Conservation (phyloP, 768 basidiomycete genomes). For the Flagelloscypha sp. region DNA sequence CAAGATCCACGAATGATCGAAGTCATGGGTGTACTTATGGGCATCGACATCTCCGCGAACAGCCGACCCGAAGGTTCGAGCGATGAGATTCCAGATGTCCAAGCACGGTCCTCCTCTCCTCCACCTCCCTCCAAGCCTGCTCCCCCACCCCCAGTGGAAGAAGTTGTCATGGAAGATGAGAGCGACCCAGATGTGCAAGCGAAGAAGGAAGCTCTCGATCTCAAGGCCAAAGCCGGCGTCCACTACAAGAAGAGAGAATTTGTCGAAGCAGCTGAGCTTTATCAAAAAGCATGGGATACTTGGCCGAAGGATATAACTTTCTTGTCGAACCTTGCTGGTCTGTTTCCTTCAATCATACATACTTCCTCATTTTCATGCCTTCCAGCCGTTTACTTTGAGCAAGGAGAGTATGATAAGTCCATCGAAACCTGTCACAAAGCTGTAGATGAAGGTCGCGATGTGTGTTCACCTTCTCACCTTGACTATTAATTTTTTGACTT, state of each 20-base stretch:
- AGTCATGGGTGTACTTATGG: constrained; percentile 88
- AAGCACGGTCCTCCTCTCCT: constrained; percentile 20
- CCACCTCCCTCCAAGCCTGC: constrained; percentile 31
- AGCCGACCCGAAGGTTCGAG: constrained; percentile 77
- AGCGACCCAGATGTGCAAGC: constrained; percentile 63
- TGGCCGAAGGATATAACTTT: constrained; percentile 93
- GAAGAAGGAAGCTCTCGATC: constrained; percentile 70
- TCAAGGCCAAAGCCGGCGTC: constrained; percentile 75
- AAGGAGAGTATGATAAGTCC: constrained; percentile 83
- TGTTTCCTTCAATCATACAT: constrained; percentile 11
- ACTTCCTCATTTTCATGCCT: constrained; percentile 3
- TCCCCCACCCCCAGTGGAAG: constrained; percentile 38
- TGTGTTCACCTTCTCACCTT: constrained; percentile 22
- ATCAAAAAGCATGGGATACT: constrained; percentile 83
- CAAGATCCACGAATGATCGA: constrained; percentile 90
- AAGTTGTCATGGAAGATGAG: constrained; percentile 61
- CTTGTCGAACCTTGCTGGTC: constrained; percentile 84
- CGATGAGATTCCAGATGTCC: constrained; percentile 60
- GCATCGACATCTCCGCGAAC: constrained; percentile 85
- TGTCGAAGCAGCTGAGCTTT: constrained; percentile 64
- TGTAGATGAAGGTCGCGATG: constrained; percentile 87
- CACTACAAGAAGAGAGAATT: constrained; percentile 87
- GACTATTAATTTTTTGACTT: background rate
- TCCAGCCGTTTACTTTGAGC: constrained; percentile 86
- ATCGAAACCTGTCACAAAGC: constrained; percentile 93